Evolutionary conservation across 140 eudicot genomes (phyloP).

Genomic region (Bidens hawaiensis): DNA sequence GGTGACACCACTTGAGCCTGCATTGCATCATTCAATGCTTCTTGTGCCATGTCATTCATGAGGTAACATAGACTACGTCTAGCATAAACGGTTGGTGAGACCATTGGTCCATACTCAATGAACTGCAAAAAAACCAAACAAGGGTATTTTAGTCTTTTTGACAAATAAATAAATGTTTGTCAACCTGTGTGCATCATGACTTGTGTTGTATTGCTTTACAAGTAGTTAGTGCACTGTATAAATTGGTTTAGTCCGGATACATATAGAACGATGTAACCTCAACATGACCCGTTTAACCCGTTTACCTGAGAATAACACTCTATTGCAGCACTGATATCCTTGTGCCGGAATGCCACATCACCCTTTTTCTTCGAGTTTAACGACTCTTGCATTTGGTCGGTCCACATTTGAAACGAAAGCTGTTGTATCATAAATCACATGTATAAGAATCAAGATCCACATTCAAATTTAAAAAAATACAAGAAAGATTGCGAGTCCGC

Average conservation of each 20-base stretch:
- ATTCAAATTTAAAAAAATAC: neutral
- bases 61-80: conserved; percentile 65
- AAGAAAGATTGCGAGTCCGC: conserved; percentile 5
- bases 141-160: conserved; percentile 1
- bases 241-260: too few species aligned
- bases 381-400: conserved; percentile 77
- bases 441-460: conserved; percentile 5
- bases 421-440: conserved; percentile 19
- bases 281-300: neutral
- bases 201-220: too few species aligned
- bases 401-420: conserved; percentile 86
- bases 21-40: conserved; percentile 69
- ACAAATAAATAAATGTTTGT: neutral
- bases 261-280: too few species aligned
- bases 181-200: neutral
- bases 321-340: conserved; percentile 55
- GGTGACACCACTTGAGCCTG: conserved; percentile 74
- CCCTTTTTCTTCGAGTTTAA: conserved; percentile 70
- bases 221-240: too few species aligned
- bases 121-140: conserved; percentile 32
- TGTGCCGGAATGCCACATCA: conserved; percentile 51
- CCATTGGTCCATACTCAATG: conserved; percentile 59
- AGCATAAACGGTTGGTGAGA: conserved; percentile 62
- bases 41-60: conserved; percentile 64
- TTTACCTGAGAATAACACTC: conserved; percentile 55